phyloP scores from a whole-genome alignment of 495 filamentous ascomycete genomes.

The Penicillium pulvis region DNA sequence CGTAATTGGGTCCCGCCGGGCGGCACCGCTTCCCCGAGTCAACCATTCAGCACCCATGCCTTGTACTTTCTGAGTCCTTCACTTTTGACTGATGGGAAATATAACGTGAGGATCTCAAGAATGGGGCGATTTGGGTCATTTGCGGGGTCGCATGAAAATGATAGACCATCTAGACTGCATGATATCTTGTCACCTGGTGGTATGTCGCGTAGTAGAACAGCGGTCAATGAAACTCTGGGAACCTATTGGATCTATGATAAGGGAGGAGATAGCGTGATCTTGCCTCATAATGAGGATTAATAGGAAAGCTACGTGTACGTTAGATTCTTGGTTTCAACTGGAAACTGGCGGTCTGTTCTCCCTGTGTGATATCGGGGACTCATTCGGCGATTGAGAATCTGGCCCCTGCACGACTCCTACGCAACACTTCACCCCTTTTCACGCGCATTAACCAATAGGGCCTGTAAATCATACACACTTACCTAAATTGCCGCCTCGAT shows the following conservation, averaged over 20 bases:
- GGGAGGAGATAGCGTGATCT: not conserved
- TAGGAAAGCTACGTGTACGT: not conserved
- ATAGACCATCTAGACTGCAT: slow-evolving; percentile 1
- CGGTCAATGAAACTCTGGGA: slow-evolving; percentile 4
- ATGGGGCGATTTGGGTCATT: not conserved
- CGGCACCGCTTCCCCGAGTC: not conserved
- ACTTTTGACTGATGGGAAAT: not conserved
- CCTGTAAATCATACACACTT: not conserved
- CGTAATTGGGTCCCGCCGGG: not conserved
- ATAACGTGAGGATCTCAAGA: not conserved
- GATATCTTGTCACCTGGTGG: not conserved
- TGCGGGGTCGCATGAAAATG: not conserved
- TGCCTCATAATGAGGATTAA: slow-evolving; percentile 1
- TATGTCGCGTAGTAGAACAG: not conserved
- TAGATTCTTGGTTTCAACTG: not conserved
- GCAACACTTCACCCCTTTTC: not conserved
- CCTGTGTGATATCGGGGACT: slow-evolving; percentile 5
- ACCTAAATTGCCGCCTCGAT: not conserved
- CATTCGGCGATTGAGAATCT: slow-evolving; percentile 14
- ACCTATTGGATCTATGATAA: not conserved
- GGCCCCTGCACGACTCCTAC: slow-evolving; percentile 1
- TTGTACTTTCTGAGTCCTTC: not conserved
- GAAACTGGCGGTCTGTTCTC: slow-evolving; percentile 8
- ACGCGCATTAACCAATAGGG: not conserved
- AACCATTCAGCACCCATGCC: slow-evolving; percentile 4